A percentile compares a stretch with the other conserved stretches of the same genome.
Evolutionary conservation across 2,329 filamentous ascomycete genomes (phyloP).

Genomic region (Diaporthe sp.): DNA sequence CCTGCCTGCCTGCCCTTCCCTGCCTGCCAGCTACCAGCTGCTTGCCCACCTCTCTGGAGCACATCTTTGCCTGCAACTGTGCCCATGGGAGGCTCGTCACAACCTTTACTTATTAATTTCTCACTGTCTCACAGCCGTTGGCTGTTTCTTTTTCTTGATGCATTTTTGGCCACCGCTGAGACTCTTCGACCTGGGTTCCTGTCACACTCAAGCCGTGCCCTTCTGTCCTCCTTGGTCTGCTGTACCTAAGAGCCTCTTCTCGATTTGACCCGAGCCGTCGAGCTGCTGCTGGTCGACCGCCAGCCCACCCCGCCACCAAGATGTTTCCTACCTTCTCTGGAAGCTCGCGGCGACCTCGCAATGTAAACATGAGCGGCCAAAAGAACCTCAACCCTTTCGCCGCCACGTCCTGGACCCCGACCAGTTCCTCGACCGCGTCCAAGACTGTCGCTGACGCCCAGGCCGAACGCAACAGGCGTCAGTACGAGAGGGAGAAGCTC

Average conservation of each 20-base stretch:
- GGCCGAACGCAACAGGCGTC: conserved; percentile 84
- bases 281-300: conserved; percentile 11
- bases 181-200: background rate
- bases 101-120: background rate
- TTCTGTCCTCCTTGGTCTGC: background rate
- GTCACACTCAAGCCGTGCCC: background rate
- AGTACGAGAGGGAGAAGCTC: conserved; percentile 83
- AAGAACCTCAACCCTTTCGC: conserved; percentile 82
- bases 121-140: background rate
- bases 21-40: conserved; percentile 10
- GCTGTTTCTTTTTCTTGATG: background rate
- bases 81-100: background rate
- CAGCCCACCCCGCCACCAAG: conserved; percentile 43
- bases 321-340: conserved; percentile 97
- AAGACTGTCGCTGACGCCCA: conserved; percentile 88
- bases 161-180: background rate
- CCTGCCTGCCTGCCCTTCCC: conserved; percentile 17
- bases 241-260: background rate
- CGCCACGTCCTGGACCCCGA: conserved; percentile 69
- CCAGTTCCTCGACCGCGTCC: conserved; percentile 74
- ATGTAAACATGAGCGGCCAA: conserved; percentile 94
- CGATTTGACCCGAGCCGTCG: background rate
- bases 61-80: background rate
- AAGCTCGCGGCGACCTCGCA: conserved; percentile 84
- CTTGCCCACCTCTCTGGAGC: conserved; percentile 5